Base-by-base conservation (phyloP, 768 basidiomycete genomes). In the Xerocomus spinulosus region DNA sequence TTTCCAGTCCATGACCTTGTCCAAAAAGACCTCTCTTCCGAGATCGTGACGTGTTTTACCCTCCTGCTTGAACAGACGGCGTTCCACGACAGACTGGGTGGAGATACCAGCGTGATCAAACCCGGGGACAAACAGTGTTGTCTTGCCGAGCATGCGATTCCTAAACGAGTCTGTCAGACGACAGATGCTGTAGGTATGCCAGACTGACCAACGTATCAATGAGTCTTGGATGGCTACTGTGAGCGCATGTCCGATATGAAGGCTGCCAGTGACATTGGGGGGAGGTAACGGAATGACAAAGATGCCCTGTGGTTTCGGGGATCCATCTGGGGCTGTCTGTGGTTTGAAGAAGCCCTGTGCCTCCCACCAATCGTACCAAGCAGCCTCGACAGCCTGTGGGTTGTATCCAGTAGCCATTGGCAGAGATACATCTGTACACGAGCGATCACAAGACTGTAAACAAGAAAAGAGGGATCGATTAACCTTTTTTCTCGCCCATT, bases 311-410 rank as follows among this genome's bases (percentile, higher is more conserved):
- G 77, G 72, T 42, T 82, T 80, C 42, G 73, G 67, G 14, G 78
- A 71, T 10, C 82, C 83, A 43, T 85, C 75, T 0, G 74, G 60
- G 0, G 74, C 74, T 14, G 79, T 68, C 49, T 79, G 76, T 3
- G 95, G 92, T 55, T 82, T 80, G 80, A 95, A 96, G 74, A 85
- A 95, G 4, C 92, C 94, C 59, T 92, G 78, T 3, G 81, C 78
- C 30, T 82, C 74, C 95, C 95, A 97, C 96, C 96, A 98, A 58
- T 95, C 92, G 58, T 98, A 98, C 92, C 96, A 97, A 2, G 92
- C 85, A 0, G 93, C 76, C 63, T 98, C 95, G 49, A 98, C 87
- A 28, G 89, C 88, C 54, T 89, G 85, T 8, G 96, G 95, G 66
- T 98, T 93, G 71, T 98, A 99, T 4, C 88, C 90, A n/a, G 79